phyloP scores from a whole-genome alignment of 2,329 filamentous ascomycete genomes.

The Talaromyces rugulosus region DNA sequence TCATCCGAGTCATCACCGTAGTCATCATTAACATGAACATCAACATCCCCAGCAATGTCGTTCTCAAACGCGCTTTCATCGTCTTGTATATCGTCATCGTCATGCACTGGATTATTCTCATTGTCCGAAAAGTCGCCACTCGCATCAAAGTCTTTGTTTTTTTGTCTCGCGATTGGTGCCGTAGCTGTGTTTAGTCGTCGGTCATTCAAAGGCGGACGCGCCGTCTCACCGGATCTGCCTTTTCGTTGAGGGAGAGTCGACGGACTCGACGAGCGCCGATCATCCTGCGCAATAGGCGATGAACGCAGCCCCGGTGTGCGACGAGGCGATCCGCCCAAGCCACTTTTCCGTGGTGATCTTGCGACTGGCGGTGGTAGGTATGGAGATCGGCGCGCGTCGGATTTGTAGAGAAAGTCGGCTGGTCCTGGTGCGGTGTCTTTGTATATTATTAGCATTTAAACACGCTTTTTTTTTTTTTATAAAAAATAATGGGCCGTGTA shows the following conservation, averaged over 20 bases:
- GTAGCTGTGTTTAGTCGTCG: constrained; percentile 32
- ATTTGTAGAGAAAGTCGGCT: constrained; percentile 35
- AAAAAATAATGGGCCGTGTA: constrained; percentile 26
- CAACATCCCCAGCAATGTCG: constrained; percentile 1
- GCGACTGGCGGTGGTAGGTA: constrained; percentile 38
- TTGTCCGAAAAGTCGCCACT: constrained; percentile 32
- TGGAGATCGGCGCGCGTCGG: constrained; percentile 29
- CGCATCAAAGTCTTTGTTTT: constrained; percentile 17
- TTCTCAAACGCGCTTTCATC: constrained; percentile 12
- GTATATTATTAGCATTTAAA: background rate
- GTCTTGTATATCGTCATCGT: constrained; percentile 28
- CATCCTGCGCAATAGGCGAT: constrained; percentile 34
- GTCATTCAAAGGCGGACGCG: constrained; percentile 32
- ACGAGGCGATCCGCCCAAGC: constrained; percentile 39
- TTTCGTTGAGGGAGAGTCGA: constrained; percentile 27
- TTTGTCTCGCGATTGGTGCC: constrained; percentile 22
- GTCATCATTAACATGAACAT: constrained; percentile 6
- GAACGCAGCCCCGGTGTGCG: constrained; percentile 39
- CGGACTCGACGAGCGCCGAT: constrained; percentile 34
- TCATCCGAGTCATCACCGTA: constrained; percentile 21
- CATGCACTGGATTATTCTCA: constrained; percentile 26
- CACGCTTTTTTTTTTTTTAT: too few species aligned
- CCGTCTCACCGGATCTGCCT: constrained; percentile 18
- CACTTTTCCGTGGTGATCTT: constrained; percentile 44
- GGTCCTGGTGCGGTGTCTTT: constrained; percentile 40